These are phyloP conservation scores for Linnemannia hyalina DNA, from an alignment of 192 early-diverging fungal genomes.

Conservation along the genomic window DNA sequence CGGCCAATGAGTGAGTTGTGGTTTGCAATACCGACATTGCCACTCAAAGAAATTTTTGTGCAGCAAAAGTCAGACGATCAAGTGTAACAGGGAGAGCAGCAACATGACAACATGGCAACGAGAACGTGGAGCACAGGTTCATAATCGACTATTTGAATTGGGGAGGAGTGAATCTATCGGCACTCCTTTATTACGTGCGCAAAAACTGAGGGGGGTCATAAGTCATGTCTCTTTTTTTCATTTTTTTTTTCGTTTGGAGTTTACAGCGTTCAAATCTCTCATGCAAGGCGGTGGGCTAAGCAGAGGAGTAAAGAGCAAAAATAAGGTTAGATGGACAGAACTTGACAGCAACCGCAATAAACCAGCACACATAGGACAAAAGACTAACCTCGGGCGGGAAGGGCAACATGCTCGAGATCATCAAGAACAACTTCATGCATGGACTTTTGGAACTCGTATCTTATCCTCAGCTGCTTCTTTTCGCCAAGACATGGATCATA, in stretches of 20 bases:
- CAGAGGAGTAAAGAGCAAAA: neutral
- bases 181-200: neutral
- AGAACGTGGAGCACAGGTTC: too few species aligned
- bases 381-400: constrained; percentile 78
- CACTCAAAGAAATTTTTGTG: too few species aligned
- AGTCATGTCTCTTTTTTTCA: neutral
- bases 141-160: too few species aligned
- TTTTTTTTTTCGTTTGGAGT: neutral
- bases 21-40: too few species aligned
- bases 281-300: constrained; percentile 6
- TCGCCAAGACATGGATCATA: constrained; percentile 96
- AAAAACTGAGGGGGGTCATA: neutral
- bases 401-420: constrained; percentile 81
- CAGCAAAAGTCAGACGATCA: too few species aligned
- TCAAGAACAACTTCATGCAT: constrained; percentile 86
- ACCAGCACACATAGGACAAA: neutral
- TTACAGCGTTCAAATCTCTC: neutral
- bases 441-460: constrained; percentile 85
- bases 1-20: too few species aligned
- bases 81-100: too few species aligned
- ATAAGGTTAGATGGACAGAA: neutral
- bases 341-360: neutral
- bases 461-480: constrained; percentile 84
- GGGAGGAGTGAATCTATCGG: neutral
- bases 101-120: too few species aligned